Percentiles rank a stretch among this genome's conserved stretches.
These are phyloP conservation scores for Xylaria sp. DNA, from an alignment of 2,329 filamentous ascomycete genomes.

Conservation along the genomic window DNA sequence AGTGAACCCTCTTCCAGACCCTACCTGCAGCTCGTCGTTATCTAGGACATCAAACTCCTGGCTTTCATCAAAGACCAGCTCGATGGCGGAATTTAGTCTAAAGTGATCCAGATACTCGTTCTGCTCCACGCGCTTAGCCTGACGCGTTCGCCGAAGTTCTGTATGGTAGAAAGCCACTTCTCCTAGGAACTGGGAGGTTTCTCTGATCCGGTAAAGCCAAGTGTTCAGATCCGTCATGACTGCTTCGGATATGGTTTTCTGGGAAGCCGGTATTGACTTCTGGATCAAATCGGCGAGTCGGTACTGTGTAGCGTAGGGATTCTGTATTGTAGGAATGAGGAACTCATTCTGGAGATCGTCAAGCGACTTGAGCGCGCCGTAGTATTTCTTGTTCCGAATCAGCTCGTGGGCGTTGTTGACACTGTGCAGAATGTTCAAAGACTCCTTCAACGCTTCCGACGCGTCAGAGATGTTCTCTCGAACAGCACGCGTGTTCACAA, in stretches of 20 bases:
- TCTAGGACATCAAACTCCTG: conserved; percentile 94
- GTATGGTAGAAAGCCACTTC: conserved; percentile 98
- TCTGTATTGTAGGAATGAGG: conserved; percentile 64
- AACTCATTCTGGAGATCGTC: conserved; percentile 97
- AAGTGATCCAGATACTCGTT: conserved; percentile 74
- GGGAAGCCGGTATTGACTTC: conserved; percentile 86
- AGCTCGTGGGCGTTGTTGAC: conserved; percentile 94
- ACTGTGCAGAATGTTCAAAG: conserved; percentile 82
- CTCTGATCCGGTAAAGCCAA: conserved; percentile 90
- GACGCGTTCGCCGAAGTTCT: conserved; percentile 74
- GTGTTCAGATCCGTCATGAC: conserved; percentile 97
- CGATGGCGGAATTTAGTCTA: conserved; percentile 91
- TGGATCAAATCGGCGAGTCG: conserved; percentile 94
- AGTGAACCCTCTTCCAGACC: not conserved
- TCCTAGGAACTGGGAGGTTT: conserved; percentile 91
- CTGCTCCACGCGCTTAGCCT: conserved; percentile 74
- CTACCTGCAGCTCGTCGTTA: conserved; percentile 77
- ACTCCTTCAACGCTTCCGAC: conserved; percentile 80
- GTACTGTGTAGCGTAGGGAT: conserved; percentile 88
- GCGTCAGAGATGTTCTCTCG: conserved; percentile 95
- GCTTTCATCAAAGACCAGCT: conserved; percentile 88
- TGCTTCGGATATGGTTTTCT: conserved; percentile 88
- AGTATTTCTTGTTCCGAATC: conserved; percentile 88
- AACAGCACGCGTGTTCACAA: conserved; percentile 87
- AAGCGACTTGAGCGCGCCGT: conserved; percentile 85